Evolutionary conservation across 805 yeast genomes (phyloP), one percentile per base, ranked within the genome.

Genomic region (Teunomyces stri): DNA sequence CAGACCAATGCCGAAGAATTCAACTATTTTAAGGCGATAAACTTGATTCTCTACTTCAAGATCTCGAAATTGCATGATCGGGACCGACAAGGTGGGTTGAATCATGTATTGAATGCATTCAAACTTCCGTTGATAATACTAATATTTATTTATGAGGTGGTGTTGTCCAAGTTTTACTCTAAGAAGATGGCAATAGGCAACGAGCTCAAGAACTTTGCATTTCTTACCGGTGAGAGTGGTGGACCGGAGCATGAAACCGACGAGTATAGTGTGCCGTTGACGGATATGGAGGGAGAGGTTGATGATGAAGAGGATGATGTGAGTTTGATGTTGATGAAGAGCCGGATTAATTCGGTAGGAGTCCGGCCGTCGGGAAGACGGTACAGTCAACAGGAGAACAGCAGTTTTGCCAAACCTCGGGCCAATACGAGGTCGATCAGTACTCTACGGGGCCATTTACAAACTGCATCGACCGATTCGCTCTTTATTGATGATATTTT

Each of bases 401-500:
- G 41, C 4, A 22, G 49, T 42, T 50, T 51, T 48, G 13, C 42
- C 39, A 20, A 41, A n/a, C 44, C 39, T 22, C 35, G 28, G 15
- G 27, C 35, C 10, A 49, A 51, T 1, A 70, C 66, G 20, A 61
- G 61, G 41, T 68, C 73, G 5, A 64, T 66, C 11, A 58, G 64
- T 25, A 69, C 74, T 1, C 49, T 70, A 33, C 65, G 65, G 3
- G 49, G 49, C 4, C 67, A 66, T 42, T 60, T 67, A 43, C 59
- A 68, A 33, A 67, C 70, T 33, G 73, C 72, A 37, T 70, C 72
- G 44, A 67, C 70, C 34, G 75, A 70, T 48, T 66, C 71, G 20
- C 49, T 67, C 30, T 66, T 68, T 42, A 62, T 68, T 37, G 73
- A 69, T 44, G 72, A 68, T 41, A 51, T 65, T 16, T 50, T 68